A percentile compares a stretch with the other conserved stretches of the same genome.
Conservation (phyloP, 805 yeast genomes). For the Lipomyces oligophaga region DNA sequence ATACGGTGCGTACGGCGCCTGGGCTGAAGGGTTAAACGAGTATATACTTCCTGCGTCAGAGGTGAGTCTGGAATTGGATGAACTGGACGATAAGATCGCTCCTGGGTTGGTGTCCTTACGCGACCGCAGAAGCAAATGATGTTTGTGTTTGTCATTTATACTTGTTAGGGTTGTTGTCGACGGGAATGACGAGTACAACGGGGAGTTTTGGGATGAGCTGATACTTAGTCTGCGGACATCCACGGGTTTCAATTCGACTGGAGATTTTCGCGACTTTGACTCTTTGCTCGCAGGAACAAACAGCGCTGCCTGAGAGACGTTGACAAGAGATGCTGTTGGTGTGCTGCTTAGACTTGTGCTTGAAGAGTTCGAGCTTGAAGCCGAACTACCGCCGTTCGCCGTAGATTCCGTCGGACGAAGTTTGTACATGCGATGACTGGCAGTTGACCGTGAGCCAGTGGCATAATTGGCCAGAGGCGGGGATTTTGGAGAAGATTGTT, state of each 20-base stretch:
- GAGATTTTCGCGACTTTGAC: conserved; percentile 7
- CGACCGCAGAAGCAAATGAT: conserved; percentile 40
- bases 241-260: conserved; percentile 8
- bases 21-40: conserved; percentile 41
- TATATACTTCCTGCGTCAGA: conserved; percentile 43
- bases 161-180: conserved; percentile 5
- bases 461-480: no score
- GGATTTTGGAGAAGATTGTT: conserved; percentile 4
- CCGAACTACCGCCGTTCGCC: conserved; percentile 10
- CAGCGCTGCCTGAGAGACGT: conserved; percentile 5
- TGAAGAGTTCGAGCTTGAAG: conserved; percentile 18
- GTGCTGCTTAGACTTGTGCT: conserved; percentile 19
- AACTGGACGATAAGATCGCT: conserved; percentile 41
- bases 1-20: conserved; percentile 23
- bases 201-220: conserved; percentile 11
- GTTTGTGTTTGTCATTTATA: conserved; percentile 30
- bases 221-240: conserved; percentile 19
- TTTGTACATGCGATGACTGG: conserved; percentile 11
- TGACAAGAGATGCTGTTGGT: conserved; percentile 8
- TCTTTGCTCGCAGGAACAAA: conserved; percentile 3
- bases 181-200: conserved; percentile 5
- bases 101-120: conserved; percentile 41
- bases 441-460: no score
- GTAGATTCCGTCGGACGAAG: conserved; percentile 7
- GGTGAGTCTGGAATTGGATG: conserved; percentile 43